These are phyloP conservation scores for Acacia melanoxylon DNA, from an alignment of 306 rosid species.

Conservation along the genomic window DNA sequence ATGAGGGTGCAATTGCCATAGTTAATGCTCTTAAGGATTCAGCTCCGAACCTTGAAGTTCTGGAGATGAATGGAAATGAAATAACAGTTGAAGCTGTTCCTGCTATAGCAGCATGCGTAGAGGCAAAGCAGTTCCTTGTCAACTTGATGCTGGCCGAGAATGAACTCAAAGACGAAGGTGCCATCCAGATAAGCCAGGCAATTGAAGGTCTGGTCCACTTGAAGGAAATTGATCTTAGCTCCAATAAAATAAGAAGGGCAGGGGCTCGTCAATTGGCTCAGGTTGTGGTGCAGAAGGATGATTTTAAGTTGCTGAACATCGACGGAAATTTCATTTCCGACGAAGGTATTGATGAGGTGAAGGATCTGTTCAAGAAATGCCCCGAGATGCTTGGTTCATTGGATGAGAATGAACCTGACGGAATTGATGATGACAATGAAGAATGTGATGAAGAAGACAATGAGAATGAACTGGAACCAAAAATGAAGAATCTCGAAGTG, in stretches of 20 bases:
- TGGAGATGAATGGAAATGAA: slow-evolving; percentile 93
- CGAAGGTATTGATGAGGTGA: slow-evolving; percentile 79
- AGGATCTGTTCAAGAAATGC: slow-evolving; percentile 55
- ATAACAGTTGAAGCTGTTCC: slow-evolving; percentile 74
- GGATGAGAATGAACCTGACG: slow-evolving; percentile 91
- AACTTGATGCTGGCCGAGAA: slow-evolving; percentile 83
- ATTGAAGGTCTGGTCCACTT: slow-evolving; percentile 58
- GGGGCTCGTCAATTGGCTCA: slow-evolving; percentile 86
- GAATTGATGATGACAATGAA: slow-evolving; percentile 52
- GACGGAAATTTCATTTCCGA: slow-evolving; percentile 80
- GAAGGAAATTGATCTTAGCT: slow-evolving; percentile 79
- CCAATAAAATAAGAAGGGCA: slow-evolving; percentile 57
- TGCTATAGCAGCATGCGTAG: slow-evolving; percentile 61
- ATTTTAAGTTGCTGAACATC: slow-evolving; percentile 64
- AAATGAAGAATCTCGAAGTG: slow-evolving; percentile 85
- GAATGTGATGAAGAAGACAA: slow-evolving; percentile 51
- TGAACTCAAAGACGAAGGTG: slow-evolving; percentile 89
- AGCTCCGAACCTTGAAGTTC: slow-evolving; percentile 74
- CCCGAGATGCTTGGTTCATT: slow-evolving; percentile 64
- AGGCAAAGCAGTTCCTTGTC: slow-evolving; percentile 52
- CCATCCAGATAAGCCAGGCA: slow-evolving; percentile 64
- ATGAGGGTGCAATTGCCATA: slow-evolving; percentile 72
- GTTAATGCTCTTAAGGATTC: slow-evolving; percentile 67
- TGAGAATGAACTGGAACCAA: slow-evolving; percentile 65
- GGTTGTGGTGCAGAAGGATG: slow-evolving; percentile 63